These are phyloP conservation scores for Xylariaceae sp. DNA, from an alignment of 2,329 filamentous ascomycete genomes.

Conservation along the genomic window DNA sequence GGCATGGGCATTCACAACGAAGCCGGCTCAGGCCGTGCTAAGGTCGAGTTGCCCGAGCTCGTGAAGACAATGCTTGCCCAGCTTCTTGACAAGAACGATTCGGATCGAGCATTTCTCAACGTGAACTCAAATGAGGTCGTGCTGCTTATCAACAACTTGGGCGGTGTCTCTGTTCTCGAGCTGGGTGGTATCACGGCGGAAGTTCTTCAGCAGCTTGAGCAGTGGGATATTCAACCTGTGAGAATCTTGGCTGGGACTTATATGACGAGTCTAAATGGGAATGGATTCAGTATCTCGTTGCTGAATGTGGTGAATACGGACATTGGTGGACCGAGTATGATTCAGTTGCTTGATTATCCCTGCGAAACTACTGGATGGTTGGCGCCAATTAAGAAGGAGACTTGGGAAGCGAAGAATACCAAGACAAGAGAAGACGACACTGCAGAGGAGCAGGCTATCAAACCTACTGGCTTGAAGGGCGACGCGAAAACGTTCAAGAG, in stretches of 20 bases:
- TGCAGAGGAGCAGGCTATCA: constrained; percentile 31
- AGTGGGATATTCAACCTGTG: constrained; percentile 59
- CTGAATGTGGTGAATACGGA: constrained; percentile 62
- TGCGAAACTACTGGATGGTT: constrained; percentile 70
- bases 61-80: constrained; percentile 67
- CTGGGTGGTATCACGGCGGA: constrained; percentile 69
- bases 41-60: constrained; percentile 51
- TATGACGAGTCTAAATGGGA: constrained; percentile 76
- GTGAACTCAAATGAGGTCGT: constrained; percentile 64
- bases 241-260: constrained; percentile 68
- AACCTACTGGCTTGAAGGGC: constrained; percentile 49
- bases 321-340: constrained; percentile 58
- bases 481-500: constrained; percentile 50
- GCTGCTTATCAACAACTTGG: constrained; percentile 72
- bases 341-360: constrained; percentile 68
- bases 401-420: constrained; percentile 59
- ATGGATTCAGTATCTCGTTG: constrained; percentile 72
- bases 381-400: constrained; percentile 58
- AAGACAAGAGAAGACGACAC: constrained; percentile 43
- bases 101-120: constrained; percentile 67
- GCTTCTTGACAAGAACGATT: constrained; percentile 63
- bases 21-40: constrained; percentile 52
- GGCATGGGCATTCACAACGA: constrained; percentile 82
- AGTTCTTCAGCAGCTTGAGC: constrained; percentile 61
- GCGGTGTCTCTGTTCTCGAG: constrained; percentile 70